Percentiles rank a stretch among this genome's conserved stretches.
These are phyloP conservation scores for Phyllostachys edulis DNA, from an alignment of 176 grass and related monocot genomes.

Conservation along the genomic window DNA sequence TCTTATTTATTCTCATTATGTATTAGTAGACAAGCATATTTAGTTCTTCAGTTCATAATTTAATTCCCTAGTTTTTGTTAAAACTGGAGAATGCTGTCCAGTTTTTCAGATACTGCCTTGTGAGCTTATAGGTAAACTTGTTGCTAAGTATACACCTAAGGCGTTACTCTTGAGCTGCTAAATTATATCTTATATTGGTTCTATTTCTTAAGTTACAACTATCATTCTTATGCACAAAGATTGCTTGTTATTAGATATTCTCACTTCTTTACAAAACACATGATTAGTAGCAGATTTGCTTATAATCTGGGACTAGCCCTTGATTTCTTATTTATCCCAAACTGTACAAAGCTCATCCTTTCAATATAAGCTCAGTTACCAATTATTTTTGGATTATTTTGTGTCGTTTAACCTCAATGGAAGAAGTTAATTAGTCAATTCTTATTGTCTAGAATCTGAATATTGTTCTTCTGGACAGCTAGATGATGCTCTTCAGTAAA, in stretches of 20 bases:
- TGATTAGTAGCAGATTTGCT: background rate
- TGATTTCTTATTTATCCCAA: background rate
- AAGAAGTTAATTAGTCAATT: background rate
- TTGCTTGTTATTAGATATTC: background rate
- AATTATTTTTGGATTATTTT: background rate
- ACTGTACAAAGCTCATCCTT: background rate
- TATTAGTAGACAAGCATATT: background rate
- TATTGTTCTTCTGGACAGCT: background rate
- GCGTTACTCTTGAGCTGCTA: background rate
- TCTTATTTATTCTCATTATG: background rate
- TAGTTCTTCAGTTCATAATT: background rate
- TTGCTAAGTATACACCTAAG: background rate
- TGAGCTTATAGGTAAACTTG: background rate
- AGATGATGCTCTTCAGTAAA: background rate
- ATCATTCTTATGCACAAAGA: background rate
- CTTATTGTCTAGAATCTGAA: slow-evolving; percentile 2
- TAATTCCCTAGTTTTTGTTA: background rate
- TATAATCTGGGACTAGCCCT: background rate
- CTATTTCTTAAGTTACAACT: background rate
- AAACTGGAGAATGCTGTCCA: background rate
- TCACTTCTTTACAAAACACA: background rate
- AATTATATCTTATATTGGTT: background rate
- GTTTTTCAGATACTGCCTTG: background rate
- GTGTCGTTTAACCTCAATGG: background rate
- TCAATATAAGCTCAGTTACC: background rate